phyloP scores from a whole-genome alignment of 2,329 filamentous ascomycete species.

The Dryadomyces sulphureus region DNA sequence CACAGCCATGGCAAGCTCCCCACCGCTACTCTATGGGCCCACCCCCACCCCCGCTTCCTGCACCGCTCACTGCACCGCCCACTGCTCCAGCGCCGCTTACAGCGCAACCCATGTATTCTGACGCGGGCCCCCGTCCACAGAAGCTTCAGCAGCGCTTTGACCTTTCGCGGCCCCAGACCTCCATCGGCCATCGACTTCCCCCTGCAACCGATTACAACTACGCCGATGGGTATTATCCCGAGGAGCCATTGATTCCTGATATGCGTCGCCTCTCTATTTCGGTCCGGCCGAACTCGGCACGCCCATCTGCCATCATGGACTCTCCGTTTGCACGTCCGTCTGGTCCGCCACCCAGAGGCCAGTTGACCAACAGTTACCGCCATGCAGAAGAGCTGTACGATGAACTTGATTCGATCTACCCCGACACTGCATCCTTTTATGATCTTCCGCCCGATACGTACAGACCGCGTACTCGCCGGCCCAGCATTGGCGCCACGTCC shows the following conservation, averaged over 20 bases:
- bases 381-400: constrained; percentile 23
- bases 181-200: constrained; percentile 20
- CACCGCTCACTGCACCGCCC: background rate
- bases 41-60: background rate
- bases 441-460: constrained; percentile 13
- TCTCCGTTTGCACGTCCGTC: constrained; percentile 16
- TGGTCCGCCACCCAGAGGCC: constrained; percentile 7
- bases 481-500: constrained; percentile 17
- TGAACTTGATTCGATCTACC: constrained; percentile 21
- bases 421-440: constrained; percentile 11
- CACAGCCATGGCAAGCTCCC: background rate
- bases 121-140: background rate
- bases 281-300: constrained; percentile 33
- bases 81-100: background rate
- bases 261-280: constrained; percentile 26
- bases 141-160: constrained; percentile 13
- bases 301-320: constrained; percentile 17
- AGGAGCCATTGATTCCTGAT: constrained; percentile 16
- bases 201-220: constrained; percentile 19
- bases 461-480: constrained; percentile 14
- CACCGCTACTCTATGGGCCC: background rate
- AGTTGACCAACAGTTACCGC: constrained; percentile 15
- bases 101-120: background rate
- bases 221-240: constrained; percentile 25
- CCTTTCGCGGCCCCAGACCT: constrained; percentile 20